Conservation (phyloP, 2,329 filamentous ascomycete genomes). For the Ilyonectria sp. region DNA sequence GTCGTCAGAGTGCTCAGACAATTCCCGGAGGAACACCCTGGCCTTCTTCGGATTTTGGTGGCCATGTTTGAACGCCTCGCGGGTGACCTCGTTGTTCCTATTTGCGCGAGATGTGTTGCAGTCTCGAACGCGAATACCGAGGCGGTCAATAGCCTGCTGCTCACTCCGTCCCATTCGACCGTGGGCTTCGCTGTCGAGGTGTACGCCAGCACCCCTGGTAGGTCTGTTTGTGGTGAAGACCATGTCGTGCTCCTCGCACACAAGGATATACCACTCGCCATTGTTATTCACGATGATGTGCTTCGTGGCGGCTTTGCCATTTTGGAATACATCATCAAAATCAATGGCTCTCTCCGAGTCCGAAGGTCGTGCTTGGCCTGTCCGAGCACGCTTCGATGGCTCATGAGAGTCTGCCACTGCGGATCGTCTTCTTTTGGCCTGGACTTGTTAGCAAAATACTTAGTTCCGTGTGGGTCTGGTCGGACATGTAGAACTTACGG, state of each 20-base stretch:
- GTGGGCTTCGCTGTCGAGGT: conserved; percentile 14
- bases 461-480: too few relatives aligned
- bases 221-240: conserved; percentile 11
- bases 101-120: conserved; percentile 9
- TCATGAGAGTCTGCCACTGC: neutral
- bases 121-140: conserved; percentile 15
- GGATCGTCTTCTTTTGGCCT: neutral
- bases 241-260: conserved; percentile 14
- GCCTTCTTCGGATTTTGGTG: neutral
- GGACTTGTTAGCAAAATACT: neutral
- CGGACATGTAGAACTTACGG: neutral
- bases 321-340: conserved; percentile 21
- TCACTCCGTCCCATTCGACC: neutral
- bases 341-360: conserved; percentile 3
- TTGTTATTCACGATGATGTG: conserved; percentile 16
- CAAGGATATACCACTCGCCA: conserved; percentile 26
- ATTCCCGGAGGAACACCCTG: neutral
- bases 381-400: neutral
- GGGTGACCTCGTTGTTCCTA: conserved; percentile 18
- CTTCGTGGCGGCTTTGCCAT: conserved; percentile 17
- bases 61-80: neutral
- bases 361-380: neutral
- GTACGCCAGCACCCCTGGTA: conserved; percentile 13
- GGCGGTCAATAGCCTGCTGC: neutral
- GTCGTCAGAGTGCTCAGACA: neutral